phyloP scores from a whole-genome alignment of 1,139 yeast species.

The Yamadazyma epiphylla region DNA sequence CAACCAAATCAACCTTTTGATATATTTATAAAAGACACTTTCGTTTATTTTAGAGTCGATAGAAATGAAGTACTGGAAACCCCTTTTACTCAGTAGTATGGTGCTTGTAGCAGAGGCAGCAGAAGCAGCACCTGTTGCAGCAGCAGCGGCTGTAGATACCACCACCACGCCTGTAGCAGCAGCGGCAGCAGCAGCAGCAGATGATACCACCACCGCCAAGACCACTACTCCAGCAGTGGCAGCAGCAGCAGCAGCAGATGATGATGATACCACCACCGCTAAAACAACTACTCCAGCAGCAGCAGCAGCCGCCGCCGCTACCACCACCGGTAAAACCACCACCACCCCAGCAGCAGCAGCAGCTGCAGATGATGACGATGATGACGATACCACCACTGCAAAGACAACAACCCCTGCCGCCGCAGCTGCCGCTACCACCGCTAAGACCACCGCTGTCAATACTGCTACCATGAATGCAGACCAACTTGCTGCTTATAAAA shows the following conservation, averaged over 20 bases:
- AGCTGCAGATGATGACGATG: slow-evolving; percentile 6
- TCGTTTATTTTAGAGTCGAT: no score
- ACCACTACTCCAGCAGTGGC: slow-evolving; percentile 6
- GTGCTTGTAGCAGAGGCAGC: no score
- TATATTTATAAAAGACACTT: no score
- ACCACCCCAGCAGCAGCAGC: slow-evolving; percentile 6
- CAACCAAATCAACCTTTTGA: no score
- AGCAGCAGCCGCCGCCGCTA: slow-evolving; percentile 6
- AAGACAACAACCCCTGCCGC: slow-evolving; percentile 4
- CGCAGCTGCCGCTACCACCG: slow-evolving; percentile 4
- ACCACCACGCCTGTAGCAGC: slow-evolving; percentile 10
- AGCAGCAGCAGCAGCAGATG: slow-evolving; percentile 7
- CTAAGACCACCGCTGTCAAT: slow-evolving; percentile 3
- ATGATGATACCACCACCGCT: slow-evolving; percentile 6
- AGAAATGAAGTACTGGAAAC: no score
- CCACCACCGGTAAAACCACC: slow-evolving; percentile 2
- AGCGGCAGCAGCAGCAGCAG: slow-evolving; percentile 10
- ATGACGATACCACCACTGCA: slow-evolving; percentile 2
- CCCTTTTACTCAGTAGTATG: no score
- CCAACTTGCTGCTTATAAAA: slow-evolving; percentile 8
- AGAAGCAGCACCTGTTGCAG: slow-evolving; percentile 7
- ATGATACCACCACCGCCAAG: slow-evolving; percentile 7
- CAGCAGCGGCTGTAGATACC: slow-evolving; percentile 9
- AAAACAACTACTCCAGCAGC: slow-evolving; percentile 5
- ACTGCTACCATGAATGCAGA: slow-evolving; percentile 10